Conservation (phyloP, 2,329 filamentous ascomycete genomes). For the Lojkania enalia region DNA sequence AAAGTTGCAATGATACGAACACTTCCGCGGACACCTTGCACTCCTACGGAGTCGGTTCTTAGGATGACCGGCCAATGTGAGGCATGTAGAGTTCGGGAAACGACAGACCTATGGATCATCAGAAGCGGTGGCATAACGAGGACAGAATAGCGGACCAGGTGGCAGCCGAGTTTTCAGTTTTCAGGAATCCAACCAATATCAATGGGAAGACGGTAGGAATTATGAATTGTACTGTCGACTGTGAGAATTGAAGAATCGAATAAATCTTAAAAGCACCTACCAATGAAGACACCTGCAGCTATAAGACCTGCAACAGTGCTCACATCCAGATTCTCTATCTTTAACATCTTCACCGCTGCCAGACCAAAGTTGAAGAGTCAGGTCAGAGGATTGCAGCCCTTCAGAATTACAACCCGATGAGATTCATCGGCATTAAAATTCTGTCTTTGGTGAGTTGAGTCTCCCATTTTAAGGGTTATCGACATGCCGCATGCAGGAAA, state of each 20-base stretch:
- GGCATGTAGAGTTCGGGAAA: conserved; percentile 42
- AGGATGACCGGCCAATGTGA: conserved; percentile 51
- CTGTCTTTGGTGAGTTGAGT: too few species aligned
- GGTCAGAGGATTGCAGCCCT: too few species aligned
- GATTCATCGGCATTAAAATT: too few species aligned
- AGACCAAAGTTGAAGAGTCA: too few species aligned
- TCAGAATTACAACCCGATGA: too few species aligned
- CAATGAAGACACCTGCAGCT: conserved; percentile 41
- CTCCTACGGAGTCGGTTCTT: conserved; percentile 41
- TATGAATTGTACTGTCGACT: conserved; percentile 8
- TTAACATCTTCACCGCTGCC: too few species aligned
- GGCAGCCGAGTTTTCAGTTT: conserved; percentile 15
- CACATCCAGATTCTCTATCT: conserved; percentile 28
- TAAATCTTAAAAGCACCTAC: conserved; percentile 16
- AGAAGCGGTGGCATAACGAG: conserved; percentile 12
- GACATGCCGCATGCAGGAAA: too few species aligned
- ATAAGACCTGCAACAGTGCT: conserved; percentile 48
- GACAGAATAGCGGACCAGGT: conserved; percentile 33
- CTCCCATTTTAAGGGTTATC: too few species aligned
- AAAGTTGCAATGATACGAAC: conserved; percentile 33
- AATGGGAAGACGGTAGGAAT: conserved; percentile 11
- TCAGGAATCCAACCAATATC: conserved; percentile 15
- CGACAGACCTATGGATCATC: conserved; percentile 44
- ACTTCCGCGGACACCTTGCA: conserved; percentile 36
- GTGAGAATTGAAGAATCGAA: conserved; percentile 1